These are phyloP conservation scores for Candida labiduridarum DNA, from an alignment of 1,139 yeast genomes.

Conservation along the genomic window DNA sequence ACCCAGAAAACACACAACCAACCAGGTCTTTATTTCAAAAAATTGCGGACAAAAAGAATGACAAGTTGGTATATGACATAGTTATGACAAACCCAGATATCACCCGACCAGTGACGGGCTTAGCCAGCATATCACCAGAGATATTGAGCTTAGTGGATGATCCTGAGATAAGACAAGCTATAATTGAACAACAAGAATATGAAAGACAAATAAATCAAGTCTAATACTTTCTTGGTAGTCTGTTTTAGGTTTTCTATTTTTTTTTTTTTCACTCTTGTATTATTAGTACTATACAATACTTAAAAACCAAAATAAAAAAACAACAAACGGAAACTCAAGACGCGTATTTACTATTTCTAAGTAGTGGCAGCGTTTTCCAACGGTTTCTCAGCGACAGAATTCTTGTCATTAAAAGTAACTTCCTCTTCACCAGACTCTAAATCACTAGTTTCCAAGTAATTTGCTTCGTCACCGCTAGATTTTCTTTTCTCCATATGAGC, in stretches of 20 bases:
- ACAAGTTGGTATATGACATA: conserved; percentile 50
- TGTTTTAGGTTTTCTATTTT: too few species aligned
- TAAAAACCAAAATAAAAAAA: background rate
- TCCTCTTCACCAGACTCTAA: conserved; percentile 32
- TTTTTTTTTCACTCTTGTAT: background rate
- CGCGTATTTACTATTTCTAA: background rate
- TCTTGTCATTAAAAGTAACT: conserved; percentile 15
- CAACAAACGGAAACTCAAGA: background rate
- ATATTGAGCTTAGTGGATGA: conserved; percentile 58
- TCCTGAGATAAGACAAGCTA: conserved; percentile 61
- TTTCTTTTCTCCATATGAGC: conserved; percentile 49
- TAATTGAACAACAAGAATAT: conserved; percentile 61
- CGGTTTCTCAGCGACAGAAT: background rate
- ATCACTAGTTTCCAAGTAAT: conserved; percentile 20
- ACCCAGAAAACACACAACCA: conserved; percentile 80
- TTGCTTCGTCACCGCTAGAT: conserved; percentile 18
- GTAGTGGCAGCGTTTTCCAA: too few species aligned
- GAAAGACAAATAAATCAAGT: conserved; percentile 36
- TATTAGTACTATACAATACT: conserved; percentile 10
- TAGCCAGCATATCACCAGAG: conserved; percentile 56
- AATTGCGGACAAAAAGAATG: conserved; percentile 18
- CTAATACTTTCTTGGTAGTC: background rate
- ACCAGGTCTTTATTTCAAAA: conserved; percentile 28
- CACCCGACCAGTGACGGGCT: conserved; percentile 58
- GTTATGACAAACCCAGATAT: conserved; percentile 18